Conservation (phyloP, 2,329 filamentous ascomycete genomes). For the Xylariaceae sp. region DNA sequence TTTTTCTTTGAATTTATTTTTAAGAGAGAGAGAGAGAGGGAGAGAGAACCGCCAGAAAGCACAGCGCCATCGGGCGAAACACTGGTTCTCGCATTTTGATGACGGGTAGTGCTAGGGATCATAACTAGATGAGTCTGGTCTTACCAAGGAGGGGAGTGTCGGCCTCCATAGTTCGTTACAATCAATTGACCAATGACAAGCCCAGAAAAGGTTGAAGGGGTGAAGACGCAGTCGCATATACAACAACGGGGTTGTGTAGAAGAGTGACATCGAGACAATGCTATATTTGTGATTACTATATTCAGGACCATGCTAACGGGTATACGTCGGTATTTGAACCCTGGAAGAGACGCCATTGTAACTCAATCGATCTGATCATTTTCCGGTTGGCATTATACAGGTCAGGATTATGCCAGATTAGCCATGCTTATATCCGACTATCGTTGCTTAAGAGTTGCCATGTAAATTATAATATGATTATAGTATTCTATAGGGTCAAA, state of each 20-base stretch:
- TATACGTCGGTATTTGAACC: constrained; percentile 16
- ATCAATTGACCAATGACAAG: background rate
- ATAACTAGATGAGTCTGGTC: constrained; percentile 8
- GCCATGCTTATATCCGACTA: too few species aligned
- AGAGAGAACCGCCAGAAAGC: background rate
- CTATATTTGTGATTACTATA: background rate
- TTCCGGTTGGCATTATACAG: too few species aligned
- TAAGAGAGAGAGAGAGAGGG: too few species aligned
- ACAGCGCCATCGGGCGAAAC: background rate
- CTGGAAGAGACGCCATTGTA: background rate
- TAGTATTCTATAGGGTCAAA: too few species aligned
- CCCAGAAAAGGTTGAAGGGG: background rate
- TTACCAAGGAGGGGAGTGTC: constrained; percentile 29
- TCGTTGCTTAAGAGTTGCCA: too few species aligned
- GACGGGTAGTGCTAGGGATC: background rate
- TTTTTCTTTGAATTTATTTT: too few species aligned
- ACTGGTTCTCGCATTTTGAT: constrained; percentile 10
- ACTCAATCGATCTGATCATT: background rate
- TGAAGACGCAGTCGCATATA: background rate
- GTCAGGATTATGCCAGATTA: too few species aligned
- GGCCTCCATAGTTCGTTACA: constrained; percentile 22
- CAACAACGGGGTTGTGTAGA: background rate
- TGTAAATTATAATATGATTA: too few species aligned
- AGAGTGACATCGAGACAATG: constrained; percentile 5
- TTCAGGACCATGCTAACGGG: constrained; percentile 1